phyloP scores from a whole-genome alignment of 2,329 filamentous ascomycete species.

The Colletotrichum destructivum region DNA sequence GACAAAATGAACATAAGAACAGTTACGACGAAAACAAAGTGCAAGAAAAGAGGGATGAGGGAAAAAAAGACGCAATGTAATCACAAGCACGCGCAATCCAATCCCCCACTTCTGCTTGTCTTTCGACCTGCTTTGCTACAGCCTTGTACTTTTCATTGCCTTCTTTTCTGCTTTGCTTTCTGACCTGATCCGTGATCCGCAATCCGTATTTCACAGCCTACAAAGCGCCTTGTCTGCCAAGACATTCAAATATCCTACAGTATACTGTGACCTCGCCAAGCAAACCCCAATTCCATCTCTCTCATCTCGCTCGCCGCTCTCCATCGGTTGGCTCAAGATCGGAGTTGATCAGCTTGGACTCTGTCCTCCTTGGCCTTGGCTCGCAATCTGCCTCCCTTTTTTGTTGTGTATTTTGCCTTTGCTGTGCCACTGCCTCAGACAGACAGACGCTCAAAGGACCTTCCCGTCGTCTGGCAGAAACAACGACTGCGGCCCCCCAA shows the following conservation, averaged over 20 bases:
- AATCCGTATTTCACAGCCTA: slow-evolving; percentile 2
- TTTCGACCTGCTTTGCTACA: too few relatives aligned
- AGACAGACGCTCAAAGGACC: slow-evolving; percentile 4
- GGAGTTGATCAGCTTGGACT: slow-evolving; percentile 7
- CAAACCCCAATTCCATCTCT: slow-evolving; percentile 26
- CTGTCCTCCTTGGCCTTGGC: slow-evolving; percentile 4
- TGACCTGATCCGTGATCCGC: slow-evolving; percentile 8
- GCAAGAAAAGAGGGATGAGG: slow-evolving; percentile 1
- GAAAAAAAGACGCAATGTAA: slow-evolving; percentile 30
- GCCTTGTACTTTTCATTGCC: too few relatives aligned
- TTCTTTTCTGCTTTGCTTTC: slow-evolving; percentile 1
- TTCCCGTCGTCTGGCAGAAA: slow-evolving; percentile 13
- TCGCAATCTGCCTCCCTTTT: slow-evolving; percentile 11
- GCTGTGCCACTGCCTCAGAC: slow-evolving; percentile 13
- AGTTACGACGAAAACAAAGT: neutral
- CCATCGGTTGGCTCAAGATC: slow-evolving; percentile 11
- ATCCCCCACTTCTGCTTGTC: neutral
- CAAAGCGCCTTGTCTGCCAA: slow-evolving; percentile 29
- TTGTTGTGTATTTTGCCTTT: slow-evolving; percentile 3
- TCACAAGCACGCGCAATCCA: slow-evolving; percentile 17
- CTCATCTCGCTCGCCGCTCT: neutral
- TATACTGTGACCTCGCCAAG: slow-evolving; percentile 27
- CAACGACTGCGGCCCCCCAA: slow-evolving; percentile 24
- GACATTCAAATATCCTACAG: slow-evolving; percentile 23
- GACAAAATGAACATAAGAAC: neutral